Conservation (phyloP, 345 rosid genomes). For the Pugionium cornutum region DNA sequence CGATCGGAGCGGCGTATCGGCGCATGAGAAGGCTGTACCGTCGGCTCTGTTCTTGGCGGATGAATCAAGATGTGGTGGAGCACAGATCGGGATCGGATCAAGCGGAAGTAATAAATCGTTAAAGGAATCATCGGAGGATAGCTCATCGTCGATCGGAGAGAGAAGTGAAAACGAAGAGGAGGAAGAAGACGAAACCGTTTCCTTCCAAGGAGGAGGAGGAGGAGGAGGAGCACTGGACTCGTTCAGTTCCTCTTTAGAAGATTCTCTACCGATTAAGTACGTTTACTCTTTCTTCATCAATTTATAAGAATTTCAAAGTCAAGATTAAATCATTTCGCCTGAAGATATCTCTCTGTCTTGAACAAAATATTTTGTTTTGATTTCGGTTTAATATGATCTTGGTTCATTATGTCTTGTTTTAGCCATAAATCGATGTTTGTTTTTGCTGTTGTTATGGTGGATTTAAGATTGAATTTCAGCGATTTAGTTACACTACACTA, state of each 20-base stretch:
- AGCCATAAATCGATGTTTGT: no score
- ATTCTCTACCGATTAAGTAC: slow-evolving; percentile 67
- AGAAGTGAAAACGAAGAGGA: slow-evolving; percentile 47
- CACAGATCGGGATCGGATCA: slow-evolving; percentile 22
- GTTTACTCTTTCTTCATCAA: slow-evolving; percentile 7
- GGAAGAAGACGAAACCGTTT: slow-evolving; percentile 13
- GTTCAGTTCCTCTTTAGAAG: slow-evolving; percentile 57
- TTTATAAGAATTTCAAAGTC: no score
- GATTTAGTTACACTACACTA: no score
- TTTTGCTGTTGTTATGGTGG: no score
- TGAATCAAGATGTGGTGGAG: slow-evolving; percentile 30
- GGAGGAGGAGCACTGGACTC: slow-evolving; percentile 23
- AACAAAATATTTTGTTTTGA: no score
- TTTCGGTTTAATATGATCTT: no score
- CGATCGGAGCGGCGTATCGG: slow-evolving; percentile 40
- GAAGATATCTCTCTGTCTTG: no score
- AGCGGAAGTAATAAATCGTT: slow-evolving; percentile 12
- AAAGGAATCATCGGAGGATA: slow-evolving; percentile 44
- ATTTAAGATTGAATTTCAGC: no score
- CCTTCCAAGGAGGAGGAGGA: slow-evolving; percentile 17
- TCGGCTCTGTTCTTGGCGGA: slow-evolving; percentile 38
- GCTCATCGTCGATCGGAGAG: slow-evolving; percentile 72
- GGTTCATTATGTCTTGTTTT: no score
- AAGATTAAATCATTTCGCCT: no score
- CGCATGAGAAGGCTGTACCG: slow-evolving; percentile 33